Percentiles rank a stretch among this genome's conserved stretches.
phyloP scores from a whole-genome alignment of 768 basidiomycete genomes.

The Cyclocybe cylindracea region DNA sequence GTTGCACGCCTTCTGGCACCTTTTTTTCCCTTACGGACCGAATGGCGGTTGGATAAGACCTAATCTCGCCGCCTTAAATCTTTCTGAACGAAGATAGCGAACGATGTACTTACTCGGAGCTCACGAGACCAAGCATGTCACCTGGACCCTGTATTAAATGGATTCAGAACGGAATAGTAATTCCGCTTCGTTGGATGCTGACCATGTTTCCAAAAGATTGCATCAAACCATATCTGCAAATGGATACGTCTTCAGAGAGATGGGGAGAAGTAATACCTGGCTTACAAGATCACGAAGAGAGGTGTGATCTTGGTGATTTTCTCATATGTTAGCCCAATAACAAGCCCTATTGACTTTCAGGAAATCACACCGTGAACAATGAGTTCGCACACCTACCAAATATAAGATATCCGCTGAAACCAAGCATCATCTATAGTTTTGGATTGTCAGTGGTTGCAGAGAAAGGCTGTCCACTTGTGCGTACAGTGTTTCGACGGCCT shows the following conservation, averaged over 20 bases:
- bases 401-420: conserved; percentile 67
- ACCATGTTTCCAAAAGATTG: conserved; percentile 72
- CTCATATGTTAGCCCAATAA: conserved; percentile 61
- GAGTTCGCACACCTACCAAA: conserved; percentile 44
- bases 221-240: conserved; percentile 65
- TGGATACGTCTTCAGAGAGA: neutral
- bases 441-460: neutral
- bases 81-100: neutral
- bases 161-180: conserved; percentile 2
- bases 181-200: conserved; percentile 8
- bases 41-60: conserved; percentile 65
- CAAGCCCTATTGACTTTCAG: conserved; percentile 40
- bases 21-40: conserved; percentile 34
- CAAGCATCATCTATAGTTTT: conserved; percentile 57
- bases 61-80: conserved; percentile 19
- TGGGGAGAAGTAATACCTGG: neutral
- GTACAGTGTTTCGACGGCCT: conserved; percentile 58
- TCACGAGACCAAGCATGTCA: conserved; percentile 68
- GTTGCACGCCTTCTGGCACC: too few relatives aligned
- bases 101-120: conserved; percentile 51
- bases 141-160: conserved; percentile 56
- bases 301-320: conserved; percentile 62
- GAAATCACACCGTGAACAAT: neutral
- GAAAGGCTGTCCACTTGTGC: conserved; percentile 15
- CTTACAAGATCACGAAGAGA: conserved; percentile 69